Evolutionary conservation across 1,139 yeast genomes (phyloP), one percentile per base, ranked within the genome.

Genomic region (Candida mesenterica): DNA sequence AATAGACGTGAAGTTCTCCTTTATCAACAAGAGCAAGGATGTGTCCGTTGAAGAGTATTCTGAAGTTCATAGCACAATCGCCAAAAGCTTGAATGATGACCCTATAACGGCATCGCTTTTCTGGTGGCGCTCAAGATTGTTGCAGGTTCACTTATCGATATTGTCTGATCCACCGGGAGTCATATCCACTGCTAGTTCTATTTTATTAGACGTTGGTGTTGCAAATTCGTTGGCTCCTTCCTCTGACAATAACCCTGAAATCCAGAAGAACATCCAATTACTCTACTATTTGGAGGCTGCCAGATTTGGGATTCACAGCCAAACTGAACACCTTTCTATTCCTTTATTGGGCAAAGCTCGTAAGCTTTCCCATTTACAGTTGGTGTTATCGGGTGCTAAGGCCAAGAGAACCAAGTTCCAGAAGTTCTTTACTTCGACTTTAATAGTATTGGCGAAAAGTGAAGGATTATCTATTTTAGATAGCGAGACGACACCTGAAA

Each of bases 391-490:
- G 1, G 98, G 98, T 45, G 87, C 92, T 33, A 79, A 81, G 48
- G 97, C 96, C 4, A 85, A 82, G 53, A 72, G 94, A 55, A 90
- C 98, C 3, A 87, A 86, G 56, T 86, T 67, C 54, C 99, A 92
- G 60, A 73, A 72, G 31, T 73, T 69, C 32, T 78, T 81, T 17
- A 76, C 85, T 12, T 75, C 96, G 0, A 79, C 88, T 31, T 72
- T 92, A 45, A 75, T 90, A n/a, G 76, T 89, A 20, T 62, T 90
- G 24, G 97, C 97, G 1, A 76, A 76, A 46, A 77, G 83, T 43
- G 51, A 57, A 20, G 55, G 66, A 52, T 12, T 46, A 22, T 52
- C 64, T 30, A 39, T 41, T 4, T 43, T 63, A 10, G 57, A 51
- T 32, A 59, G 55, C 17, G 43, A 40, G 12, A 36, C 28, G 22